Percentiles rank a stretch among this genome's conserved stretches.
These are phyloP conservation scores for Teratosphaeria gauchensis DNA, from an alignment of 2,329 filamentous ascomycete species.

Conservation along the genomic window DNA sequence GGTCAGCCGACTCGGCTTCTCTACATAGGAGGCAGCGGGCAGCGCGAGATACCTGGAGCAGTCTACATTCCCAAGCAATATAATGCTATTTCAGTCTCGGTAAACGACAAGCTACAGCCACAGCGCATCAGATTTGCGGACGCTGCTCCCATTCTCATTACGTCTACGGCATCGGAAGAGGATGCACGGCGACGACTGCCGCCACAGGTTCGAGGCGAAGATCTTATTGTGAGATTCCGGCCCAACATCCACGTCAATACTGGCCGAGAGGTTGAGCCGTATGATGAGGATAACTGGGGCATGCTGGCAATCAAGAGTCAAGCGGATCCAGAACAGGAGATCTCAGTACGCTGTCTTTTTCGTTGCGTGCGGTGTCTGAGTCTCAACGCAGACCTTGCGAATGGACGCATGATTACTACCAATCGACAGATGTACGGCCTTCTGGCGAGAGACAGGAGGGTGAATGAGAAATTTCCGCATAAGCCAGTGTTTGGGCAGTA, in stretches of 20 bases:
- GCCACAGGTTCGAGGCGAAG: slow-evolving; percentile 19
- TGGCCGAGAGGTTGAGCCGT: slow-evolving; percentile 18
- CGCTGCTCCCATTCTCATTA: slow-evolving; percentile 24
- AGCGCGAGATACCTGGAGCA: slow-evolving; percentile 24
- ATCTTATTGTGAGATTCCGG: slow-evolving; percentile 25
- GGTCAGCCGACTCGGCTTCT: slow-evolving; percentile 16
- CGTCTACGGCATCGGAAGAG: slow-evolving; percentile 25
- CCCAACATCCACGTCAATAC: slow-evolving; percentile 27
- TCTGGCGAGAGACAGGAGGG: slow-evolving; percentile 23
- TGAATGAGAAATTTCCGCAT: slow-evolving; percentile 24
- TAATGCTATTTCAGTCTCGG: slow-evolving; percentile 21
- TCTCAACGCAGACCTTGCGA: slow-evolving; percentile 23
- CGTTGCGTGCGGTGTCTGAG: slow-evolving; percentile 22
- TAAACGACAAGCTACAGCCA: slow-evolving; percentile 25
- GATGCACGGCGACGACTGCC: slow-evolving; percentile 22
- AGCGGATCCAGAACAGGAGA: slow-evolving; percentile 19
- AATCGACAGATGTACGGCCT: slow-evolving; percentile 25
- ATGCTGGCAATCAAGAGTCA: slow-evolving; percentile 23
- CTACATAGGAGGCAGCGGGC: slow-evolving; percentile 26
- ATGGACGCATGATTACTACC: slow-evolving; percentile 24
- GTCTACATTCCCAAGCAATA: slow-evolving; percentile 24
- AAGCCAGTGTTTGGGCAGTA: slow-evolving; percentile 28
- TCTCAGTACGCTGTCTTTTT: slow-evolving; percentile 24
- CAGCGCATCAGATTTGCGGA: slow-evolving; percentile 26
- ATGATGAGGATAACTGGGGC: slow-evolving; percentile 25